Evolutionary conservation across 192 early-diverging fungal genomes (phyloP).

Genomic region (Linnemannia elongata): DNA sequence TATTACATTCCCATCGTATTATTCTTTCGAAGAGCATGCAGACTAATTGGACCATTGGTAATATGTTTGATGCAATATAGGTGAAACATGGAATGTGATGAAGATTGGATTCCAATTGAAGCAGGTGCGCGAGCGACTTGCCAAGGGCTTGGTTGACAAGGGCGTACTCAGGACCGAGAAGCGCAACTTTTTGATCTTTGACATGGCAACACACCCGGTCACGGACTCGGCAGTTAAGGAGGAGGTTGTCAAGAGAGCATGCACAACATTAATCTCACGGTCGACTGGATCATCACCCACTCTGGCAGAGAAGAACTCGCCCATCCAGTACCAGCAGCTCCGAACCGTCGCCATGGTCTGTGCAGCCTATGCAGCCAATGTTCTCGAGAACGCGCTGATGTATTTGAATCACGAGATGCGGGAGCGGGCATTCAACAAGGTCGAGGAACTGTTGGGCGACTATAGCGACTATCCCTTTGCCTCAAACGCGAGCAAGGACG

Average conservation of each 20-base stretch:
- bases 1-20: not conserved
- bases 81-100: conserved; percentile 98
- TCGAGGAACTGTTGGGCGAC: conserved; percentile 92
- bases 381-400: conserved; percentile 93
- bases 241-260: conserved; percentile 84
- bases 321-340: conserved; percentile 68
- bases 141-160: conserved; percentile 98
- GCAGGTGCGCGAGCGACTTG: conserved; percentile 95
- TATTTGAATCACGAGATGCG: conserved; percentile 87
- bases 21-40: not conserved
- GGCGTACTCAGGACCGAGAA: conserved; percentile 97
- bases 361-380: conserved; percentile 96
- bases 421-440: conserved; percentile 89
- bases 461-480: conserved; percentile 83
- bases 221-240: conserved; percentile 91
- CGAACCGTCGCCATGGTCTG: conserved; percentile 92
- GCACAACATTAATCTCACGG: conserved; percentile 83
- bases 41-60: not conserved
- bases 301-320: conserved; percentile 64
- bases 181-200: conserved; percentile 95
- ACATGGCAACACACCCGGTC: conserved; percentile 98
- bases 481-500: conserved; percentile 66
- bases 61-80: conserved; percentile 56
- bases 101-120: conserved; percentile 98
- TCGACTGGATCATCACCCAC: conserved; percentile 71